Percentiles rank a stretch among this genome's conserved stretches.
Conservation (phyloP, 2,329 filamentous ascomycete species). For the Xylariaceae sp. region DNA sequence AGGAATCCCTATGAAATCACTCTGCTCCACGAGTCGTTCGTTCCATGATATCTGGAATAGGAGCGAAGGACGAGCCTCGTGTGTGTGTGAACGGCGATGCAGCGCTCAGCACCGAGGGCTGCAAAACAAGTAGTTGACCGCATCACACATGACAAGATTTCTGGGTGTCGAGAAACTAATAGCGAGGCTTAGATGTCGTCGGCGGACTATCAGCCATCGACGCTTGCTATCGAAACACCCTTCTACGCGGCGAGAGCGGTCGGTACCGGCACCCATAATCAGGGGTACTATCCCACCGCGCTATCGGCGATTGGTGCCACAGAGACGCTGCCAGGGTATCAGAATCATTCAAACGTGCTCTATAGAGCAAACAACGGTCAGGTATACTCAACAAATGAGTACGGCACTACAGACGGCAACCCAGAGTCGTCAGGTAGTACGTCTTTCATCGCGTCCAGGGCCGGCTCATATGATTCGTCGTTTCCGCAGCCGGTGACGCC, state of each 20-base stretch:
- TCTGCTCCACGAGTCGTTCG: background rate
- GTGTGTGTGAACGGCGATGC: background rate
- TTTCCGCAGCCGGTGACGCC: conserved; percentile 22
- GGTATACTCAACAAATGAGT: conserved; percentile 22
- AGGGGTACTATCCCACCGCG: conserved; percentile 21
- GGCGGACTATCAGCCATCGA: conserved; percentile 23
- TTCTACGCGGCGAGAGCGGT: conserved; percentile 23
- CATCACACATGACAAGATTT: background rate
- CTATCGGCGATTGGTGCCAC: conserved; percentile 16
- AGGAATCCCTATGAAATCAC: background rate
- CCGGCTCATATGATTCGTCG: conserved; percentile 26
- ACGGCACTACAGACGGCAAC: conserved; percentile 23
- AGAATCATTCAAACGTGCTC: conserved; percentile 22
- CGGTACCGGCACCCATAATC: conserved; percentile 19
- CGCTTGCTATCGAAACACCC: conserved; percentile 23
- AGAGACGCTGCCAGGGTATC: conserved; percentile 22
- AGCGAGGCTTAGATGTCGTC: conserved; percentile 23
- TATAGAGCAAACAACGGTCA: conserved; percentile 21
- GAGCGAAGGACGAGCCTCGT: background rate
- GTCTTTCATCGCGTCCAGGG: conserved; percentile 22
- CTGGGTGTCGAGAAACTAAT: conserved; percentile 14
- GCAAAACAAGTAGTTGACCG: background rate
- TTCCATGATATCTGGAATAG: background rate
- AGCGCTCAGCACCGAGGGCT: background rate
- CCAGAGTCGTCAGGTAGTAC: conserved; percentile 23